Evolutionary conservation across 2,329 filamentous ascomycete species (phyloP), one percentile per base, ranked within the genome.

Genomic region (Hypoxylon rubiginosum): DNA sequence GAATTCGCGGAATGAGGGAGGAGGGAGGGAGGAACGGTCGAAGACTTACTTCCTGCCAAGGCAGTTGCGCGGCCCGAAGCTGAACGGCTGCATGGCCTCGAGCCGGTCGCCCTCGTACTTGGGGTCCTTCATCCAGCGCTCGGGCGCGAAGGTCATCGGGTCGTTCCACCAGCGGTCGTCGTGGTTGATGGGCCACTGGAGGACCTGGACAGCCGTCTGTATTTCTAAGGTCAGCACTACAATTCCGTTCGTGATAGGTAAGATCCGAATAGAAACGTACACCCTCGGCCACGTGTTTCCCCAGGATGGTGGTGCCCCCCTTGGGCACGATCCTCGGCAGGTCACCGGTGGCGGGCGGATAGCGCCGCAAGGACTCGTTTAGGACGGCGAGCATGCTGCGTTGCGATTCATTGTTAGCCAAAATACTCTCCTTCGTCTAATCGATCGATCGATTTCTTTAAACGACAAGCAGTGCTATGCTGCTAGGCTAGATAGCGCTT

Each of bases 331-430:
- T 26, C 49, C 76, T 46, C 6, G 74, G 71, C 39, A 77, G 61
- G 1, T 72, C 72, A 10, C 43, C 58, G 0, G 72, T 65, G 6
- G 75, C 73, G 13, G 76, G 76, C 13, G 82, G 82, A 63, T 82
- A 84, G 52, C 80, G 72, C 7, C 83, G 77, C 48, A 84, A 67
- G 4, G 75, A 71, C 72, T 85, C 83, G 28, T 83, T 77, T 6
- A 84, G 73, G 53, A 75, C 77, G 8, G 82, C 82, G 17, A 78
- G 72, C 72, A 84, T 77, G 58, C 64, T 66, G 11, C 1, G 0
- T 4, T 3, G 3, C 13, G n/a, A n/a, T n/a, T n/a, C n/a, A n/a
- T n/a, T 8, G 28, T 65, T 50, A 65, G 57, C n/a, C 24, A 32
- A 19, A 19, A 9, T 11, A n/a, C n/a, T 43, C 19, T 5, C 43